Percentiles rank a stretch among this genome's conserved stretches.
Conservation (phyloP, 1,284 basidiomycete species). For the Polyporus tsugae region DNA sequence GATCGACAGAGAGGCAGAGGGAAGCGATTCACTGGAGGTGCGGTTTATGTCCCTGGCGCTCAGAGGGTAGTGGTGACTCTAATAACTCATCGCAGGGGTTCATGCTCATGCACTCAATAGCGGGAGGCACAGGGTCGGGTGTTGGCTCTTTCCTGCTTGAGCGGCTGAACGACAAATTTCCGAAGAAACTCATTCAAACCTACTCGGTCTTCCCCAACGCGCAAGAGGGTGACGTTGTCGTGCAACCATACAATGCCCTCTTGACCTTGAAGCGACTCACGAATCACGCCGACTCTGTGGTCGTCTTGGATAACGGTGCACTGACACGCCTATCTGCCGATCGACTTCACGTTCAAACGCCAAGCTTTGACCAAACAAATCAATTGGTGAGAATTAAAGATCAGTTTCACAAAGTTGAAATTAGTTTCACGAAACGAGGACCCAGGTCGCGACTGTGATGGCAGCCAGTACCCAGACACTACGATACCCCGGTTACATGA, state of each 20-base stretch:
- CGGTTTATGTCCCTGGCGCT: slow-evolving; percentile 27
- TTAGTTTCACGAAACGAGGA: slow-evolving; percentile 9
- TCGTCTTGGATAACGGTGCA: slow-evolving; percentile 97
- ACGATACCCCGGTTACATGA: slow-evolving; percentile 99
- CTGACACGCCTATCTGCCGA: slow-evolving; percentile 92
- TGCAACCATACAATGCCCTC: slow-evolving; percentile 98
- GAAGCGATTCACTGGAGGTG: slow-evolving; percentile 97
- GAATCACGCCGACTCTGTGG: slow-evolving; percentile 97
- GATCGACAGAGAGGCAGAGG: slow-evolving; percentile 98
- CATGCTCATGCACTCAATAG: slow-evolving; percentile 99
- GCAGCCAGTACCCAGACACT: slow-evolving; percentile 97
- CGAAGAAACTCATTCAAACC: slow-evolving; percentile 99
- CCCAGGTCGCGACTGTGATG: slow-evolving; percentile 92
- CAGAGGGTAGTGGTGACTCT: background rate
- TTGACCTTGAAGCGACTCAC: slow-evolving; percentile 95
- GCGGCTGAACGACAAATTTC: slow-evolving; percentile 96
- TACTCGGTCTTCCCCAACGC: slow-evolving; percentile 99
- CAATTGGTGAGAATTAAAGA: slow-evolving; percentile 72
- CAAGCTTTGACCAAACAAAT: slow-evolving; percentile 95
- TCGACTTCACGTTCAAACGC: slow-evolving; percentile 89
- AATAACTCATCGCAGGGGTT: slow-evolving; percentile 77
- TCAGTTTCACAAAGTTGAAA: background rate
- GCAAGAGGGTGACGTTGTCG: slow-evolving; percentile 92
- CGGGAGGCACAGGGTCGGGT: slow-evolving; percentile 97
- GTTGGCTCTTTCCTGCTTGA: slow-evolving; percentile 97